Conservation (phyloP, 2,329 filamentous ascomycete species). For the Trichoderma atroviride region DNA sequence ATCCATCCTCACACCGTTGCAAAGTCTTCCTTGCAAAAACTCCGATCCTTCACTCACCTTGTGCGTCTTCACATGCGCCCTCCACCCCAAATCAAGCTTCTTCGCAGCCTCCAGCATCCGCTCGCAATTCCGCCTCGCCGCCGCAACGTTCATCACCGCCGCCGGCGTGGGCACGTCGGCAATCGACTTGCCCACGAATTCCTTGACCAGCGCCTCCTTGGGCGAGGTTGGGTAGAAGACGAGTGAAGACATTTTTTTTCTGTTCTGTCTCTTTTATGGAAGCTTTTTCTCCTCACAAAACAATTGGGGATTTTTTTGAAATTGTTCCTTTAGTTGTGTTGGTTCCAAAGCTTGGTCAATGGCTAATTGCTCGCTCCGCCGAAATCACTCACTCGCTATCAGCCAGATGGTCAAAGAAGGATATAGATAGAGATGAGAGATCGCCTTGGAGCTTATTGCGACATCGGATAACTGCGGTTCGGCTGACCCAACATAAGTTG, state of each 20-base stretch:
- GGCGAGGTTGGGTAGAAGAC: constrained; percentile 33
- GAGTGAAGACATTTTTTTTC: constrained; percentile 30
- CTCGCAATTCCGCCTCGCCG: constrained; percentile 67
- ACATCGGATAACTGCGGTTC: constrained; percentile 9
- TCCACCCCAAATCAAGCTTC: constrained; percentile 64
- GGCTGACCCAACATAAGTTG: not conserved
- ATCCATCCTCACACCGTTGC: too few species aligned
- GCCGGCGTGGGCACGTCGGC: constrained; percentile 66
- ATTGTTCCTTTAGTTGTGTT: not conserved
- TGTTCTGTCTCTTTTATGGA: not conserved
- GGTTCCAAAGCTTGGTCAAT: not conserved
- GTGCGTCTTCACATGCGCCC: constrained; percentile 82
- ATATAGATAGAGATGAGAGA: not conserved
- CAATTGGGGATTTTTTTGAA: not conserved
- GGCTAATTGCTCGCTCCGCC: not conserved
- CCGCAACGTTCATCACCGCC: constrained; percentile 67
- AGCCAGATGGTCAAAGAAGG: not conserved
- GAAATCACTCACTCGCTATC: not conserved
- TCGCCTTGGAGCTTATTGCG: not conserved
- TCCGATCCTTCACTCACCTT: constrained; percentile 60
- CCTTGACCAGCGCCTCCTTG: constrained; percentile 31
- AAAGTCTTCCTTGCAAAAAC: too few species aligned
- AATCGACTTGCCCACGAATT: constrained; percentile 59
- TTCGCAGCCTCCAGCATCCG: constrained; percentile 69
- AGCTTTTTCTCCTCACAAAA: not conserved